Percentiles rank a stretch among this genome's conserved stretches.
Conservation (phyloP, 805 yeast genomes). For the Lachancea quebecensis region DNA sequence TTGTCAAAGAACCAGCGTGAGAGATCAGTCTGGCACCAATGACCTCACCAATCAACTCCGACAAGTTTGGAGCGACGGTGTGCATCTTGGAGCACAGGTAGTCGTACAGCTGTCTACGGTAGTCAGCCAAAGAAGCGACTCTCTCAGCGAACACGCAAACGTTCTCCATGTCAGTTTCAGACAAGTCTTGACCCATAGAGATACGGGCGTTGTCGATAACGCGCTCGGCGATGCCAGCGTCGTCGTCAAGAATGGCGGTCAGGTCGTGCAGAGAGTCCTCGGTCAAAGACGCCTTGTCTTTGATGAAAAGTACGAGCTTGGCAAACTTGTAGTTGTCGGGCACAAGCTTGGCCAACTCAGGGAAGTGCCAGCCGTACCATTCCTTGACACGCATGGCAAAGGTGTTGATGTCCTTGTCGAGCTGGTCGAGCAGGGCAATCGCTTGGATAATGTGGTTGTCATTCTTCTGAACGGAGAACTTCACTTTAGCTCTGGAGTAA, state of each 20-base stretch:
- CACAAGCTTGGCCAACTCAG: conserved; percentile 87
- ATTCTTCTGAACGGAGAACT: conserved; percentile 97
- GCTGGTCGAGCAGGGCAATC: conserved; percentile 92
- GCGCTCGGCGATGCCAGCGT: conserved; percentile 85
- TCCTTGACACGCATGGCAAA: conserved; percentile 96
- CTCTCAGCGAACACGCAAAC: conserved; percentile 88
- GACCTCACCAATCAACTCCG: conserved; percentile 96
- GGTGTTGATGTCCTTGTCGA: conserved; percentile 96
- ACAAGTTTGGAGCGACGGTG: conserved; percentile 94
- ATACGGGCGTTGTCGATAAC: conserved; percentile 92
- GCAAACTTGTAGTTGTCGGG: conserved; percentile 87
- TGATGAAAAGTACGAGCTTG: conserved; percentile 69
- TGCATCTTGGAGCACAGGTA: conserved; percentile 95
- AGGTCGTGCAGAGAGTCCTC: conserved; percentile 83
- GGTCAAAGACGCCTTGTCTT: conserved; percentile 76
- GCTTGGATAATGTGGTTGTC: conserved; percentile 99
- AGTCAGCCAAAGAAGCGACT: conserved; percentile 85
- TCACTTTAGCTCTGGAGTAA: conserved; percentile 97
- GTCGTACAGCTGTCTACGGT: conserved; percentile 74
- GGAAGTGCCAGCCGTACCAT: conserved; percentile 99
- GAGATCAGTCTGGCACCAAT: conserved; percentile 98
- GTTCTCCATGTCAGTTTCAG: conserved; percentile 90
- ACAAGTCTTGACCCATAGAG: conserved; percentile 98
- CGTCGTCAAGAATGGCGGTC: conserved; percentile 80
- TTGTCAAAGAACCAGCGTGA: conserved; percentile 96